Evolutionary conservation across 1,284 basidiomycete genomes (phyloP).

Genomic region (Neolentinus lepideus): DNA sequence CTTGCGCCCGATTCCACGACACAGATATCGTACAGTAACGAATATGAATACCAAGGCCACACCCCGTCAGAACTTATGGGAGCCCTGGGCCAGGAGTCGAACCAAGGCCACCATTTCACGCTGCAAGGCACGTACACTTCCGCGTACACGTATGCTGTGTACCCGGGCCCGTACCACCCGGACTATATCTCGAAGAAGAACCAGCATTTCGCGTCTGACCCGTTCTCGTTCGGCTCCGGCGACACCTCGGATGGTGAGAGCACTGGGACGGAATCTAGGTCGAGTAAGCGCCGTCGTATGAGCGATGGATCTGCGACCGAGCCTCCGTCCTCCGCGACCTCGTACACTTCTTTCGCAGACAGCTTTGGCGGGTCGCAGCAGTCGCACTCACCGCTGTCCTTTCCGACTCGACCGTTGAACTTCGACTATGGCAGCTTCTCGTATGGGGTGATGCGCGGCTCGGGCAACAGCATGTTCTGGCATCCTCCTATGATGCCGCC

Average conservation of each 20-base stretch:
- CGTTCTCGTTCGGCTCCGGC: conserved; percentile 33
- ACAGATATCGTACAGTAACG: conserved; percentile 34
- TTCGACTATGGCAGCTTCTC: conserved; percentile 46
- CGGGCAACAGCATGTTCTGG: conserved; percentile 52
- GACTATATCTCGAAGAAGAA: conserved; percentile 51
- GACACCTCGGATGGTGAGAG: conserved; percentile 35
- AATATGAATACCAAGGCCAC: conserved; percentile 31
- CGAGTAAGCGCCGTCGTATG: conserved; percentile 62
- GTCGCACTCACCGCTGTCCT: not conserved
- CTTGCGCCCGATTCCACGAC: conserved; percentile 61
- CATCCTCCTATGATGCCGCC: conserved; percentile 56
- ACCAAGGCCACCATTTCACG: conserved; percentile 23
- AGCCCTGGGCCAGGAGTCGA: conserved; percentile 44
- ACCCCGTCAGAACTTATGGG: conserved; percentile 55
- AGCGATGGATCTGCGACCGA: conserved; percentile 65
- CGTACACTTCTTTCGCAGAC: conserved; percentile 23
- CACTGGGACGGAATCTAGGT: conserved; percentile 34
- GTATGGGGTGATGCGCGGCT: conserved; percentile 41
- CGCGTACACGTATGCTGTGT: conserved; percentile 27
- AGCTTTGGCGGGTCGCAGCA: not conserved
- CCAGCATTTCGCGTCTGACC: conserved; percentile 32
- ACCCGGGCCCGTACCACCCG: conserved; percentile 66
- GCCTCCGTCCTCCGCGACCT: conserved; percentile 52
- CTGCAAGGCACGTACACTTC: conserved; percentile 18
- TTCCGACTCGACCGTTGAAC: conserved; percentile 36